A percentile compares a stretch with the other conserved stretches of the same genome.
phyloP scores from a whole-genome alignment of 768 basidiomycete species.

The Tephrocybe sp. region DNA sequence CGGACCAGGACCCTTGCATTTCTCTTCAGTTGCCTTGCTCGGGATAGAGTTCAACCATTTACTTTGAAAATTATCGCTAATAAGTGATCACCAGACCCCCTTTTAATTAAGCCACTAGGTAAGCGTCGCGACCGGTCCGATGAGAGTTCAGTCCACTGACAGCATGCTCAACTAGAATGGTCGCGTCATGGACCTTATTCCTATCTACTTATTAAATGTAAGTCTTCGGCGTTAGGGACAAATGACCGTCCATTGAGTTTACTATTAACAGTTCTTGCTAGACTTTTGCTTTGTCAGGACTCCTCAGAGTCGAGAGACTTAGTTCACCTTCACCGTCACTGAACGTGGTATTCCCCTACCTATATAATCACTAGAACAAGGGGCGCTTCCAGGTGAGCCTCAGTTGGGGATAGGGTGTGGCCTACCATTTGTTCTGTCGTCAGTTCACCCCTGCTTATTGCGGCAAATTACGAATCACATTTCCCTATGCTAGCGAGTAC shows the following conservation, averaged over 20 bases:
- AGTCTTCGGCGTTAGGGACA: neutral
- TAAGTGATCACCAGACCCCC: neutral
- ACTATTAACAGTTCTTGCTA: too few species aligned
- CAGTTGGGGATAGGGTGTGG: too few species aligned
- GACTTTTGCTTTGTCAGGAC: too few species aligned
- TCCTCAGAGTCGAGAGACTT: neutral
- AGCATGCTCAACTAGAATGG: neutral
- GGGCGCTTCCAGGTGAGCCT: too few species aligned
- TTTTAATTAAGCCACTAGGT: neutral
- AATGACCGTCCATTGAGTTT: neutral
- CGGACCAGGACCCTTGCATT: too few species aligned
- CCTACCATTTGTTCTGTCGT: neutral
- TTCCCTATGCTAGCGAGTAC: neutral
- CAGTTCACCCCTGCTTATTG: neutral
- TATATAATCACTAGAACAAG: too few species aligned
- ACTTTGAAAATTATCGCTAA: neutral
- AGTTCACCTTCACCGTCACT: too few species aligned
- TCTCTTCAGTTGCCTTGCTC: too few species aligned
- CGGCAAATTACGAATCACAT: neutral
- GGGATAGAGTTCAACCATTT: neutral
- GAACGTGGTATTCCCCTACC: too few species aligned
- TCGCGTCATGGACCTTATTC: neutral
- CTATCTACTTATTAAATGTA: neutral
- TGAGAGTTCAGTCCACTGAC: neutral
- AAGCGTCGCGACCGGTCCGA: neutral